Evolutionary conservation across 495 filamentous ascomycete species (phyloP).

Genomic region (Daldinia vernicosa): DNA sequence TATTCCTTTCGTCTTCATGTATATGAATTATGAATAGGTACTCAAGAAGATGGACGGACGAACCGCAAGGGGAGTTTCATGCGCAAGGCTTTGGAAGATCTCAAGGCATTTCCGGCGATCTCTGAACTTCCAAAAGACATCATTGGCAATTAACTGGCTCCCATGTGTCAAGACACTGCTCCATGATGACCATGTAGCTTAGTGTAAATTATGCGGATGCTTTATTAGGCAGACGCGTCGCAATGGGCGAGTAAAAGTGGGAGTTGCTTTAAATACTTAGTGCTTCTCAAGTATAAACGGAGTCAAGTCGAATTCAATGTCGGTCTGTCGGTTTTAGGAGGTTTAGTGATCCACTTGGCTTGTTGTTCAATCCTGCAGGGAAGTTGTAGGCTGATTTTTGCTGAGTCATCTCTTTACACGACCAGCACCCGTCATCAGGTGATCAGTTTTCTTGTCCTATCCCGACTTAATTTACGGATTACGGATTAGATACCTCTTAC

Average conservation of each 20-base stretch:
- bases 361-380: neutral
- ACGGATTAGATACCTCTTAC: no score
- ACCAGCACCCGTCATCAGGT: conserved; percentile 29
- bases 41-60: conserved; percentile 22
- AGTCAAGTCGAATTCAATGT: conserved; percentile 2
- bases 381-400: neutral
- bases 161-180: conserved; percentile 30
- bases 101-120: conserved; percentile 40
- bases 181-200: conserved; percentile 35
- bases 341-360: neutral
- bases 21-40: no score
- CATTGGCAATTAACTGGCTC: conserved; percentile 30
- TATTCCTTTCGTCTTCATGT: neutral
- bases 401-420: conserved; percentile 24
- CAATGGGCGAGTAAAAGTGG: conserved; percentile 4
- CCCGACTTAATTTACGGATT: neutral
- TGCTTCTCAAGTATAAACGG: no score
- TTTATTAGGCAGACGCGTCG: conserved; percentile 40
- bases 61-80: conserved; percentile 33
- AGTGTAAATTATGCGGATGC: conserved; percentile 5
- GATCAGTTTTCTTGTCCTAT: conserved; percentile 12
- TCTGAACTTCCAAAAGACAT: conserved; percentile 33
- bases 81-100: conserved; percentile 30
- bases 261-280: neutral
- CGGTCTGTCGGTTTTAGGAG: neutral